These are phyloP conservation scores for Mollisia scopiformis DNA, from an alignment of 2,329 filamentous ascomycete species.

Conservation along the genomic window DNA sequence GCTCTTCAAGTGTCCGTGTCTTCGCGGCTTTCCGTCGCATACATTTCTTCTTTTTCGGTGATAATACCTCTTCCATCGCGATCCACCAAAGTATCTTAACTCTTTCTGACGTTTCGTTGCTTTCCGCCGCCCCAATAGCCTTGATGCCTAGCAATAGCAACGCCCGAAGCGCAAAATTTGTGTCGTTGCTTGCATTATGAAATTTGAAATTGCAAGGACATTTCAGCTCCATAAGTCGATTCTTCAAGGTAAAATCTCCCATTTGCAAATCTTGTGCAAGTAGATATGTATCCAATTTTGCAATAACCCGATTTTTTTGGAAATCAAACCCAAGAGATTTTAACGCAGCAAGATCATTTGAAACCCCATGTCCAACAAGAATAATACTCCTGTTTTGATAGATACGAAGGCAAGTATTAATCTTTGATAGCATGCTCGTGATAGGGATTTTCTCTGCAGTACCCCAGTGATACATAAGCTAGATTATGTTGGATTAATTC, in stretches of 20 bases:
- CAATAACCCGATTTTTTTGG: neutral
- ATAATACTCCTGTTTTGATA: slow-evolving; percentile 1
- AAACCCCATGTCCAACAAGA: neutral
- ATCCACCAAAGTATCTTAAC: slow-evolving; percentile 7
- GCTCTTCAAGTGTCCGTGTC: slow-evolving; percentile 3
- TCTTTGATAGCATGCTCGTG: slow-evolving; percentile 1
- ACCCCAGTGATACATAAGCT: neutral
- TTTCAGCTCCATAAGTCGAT: slow-evolving; percentile 2
- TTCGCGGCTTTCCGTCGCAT: slow-evolving; percentile 1
- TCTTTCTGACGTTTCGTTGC: neutral
- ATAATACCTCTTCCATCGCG: slow-evolving; percentile 2
- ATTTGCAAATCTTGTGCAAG: slow-evolving; percentile 2
- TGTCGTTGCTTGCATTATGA: slow-evolving; percentile 4
- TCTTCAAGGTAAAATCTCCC: slow-evolving; percentile 1
- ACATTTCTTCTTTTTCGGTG: slow-evolving; percentile 1
- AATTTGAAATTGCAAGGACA: slow-evolving; percentile 4
- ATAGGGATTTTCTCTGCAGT: neutral
- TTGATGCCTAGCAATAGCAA: slow-evolving; percentile 4
- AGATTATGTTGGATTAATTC: too few relatives aligned
- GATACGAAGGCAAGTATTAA: neutral
- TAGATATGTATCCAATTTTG: slow-evolving; percentile 4
- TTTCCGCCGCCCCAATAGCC: neutral
- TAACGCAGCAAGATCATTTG: neutral
- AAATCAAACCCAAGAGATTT: slow-evolving; percentile 2
- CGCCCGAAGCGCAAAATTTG: slow-evolving; percentile 2